These are phyloP conservation scores for Rhodotorula sp. DNA, from an alignment of 1,284 basidiomycete species.

Conservation along the genomic window DNA sequence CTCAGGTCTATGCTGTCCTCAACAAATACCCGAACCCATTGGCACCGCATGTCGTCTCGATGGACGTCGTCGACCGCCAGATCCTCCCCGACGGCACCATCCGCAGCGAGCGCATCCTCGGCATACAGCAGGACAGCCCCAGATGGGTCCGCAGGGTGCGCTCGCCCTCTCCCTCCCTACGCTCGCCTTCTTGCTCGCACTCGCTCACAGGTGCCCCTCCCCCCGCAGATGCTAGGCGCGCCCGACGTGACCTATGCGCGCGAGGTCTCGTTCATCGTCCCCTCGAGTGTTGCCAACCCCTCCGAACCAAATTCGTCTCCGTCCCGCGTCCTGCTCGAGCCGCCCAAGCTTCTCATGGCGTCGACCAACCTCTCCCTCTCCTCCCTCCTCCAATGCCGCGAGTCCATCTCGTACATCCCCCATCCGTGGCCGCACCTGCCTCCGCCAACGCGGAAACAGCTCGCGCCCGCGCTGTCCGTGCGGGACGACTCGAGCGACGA, in stretches of 20 bases:
- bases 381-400: constrained; percentile 40
- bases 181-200: background rate
- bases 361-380: constrained; percentile 41
- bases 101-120: constrained; percentile 40
- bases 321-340: constrained; percentile 27
- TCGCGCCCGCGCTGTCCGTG: constrained; percentile 25
- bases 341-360: constrained; percentile 44
- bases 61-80: constrained; percentile 35
- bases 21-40: constrained; percentile 96
- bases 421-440: constrained; percentile 40
- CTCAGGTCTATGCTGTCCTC: constrained; percentile 89
- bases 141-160: constrained; percentile 40
- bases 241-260: constrained; percentile 40
- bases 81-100: constrained; percentile 40
- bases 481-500: background rate
- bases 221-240: constrained; percentile 34
- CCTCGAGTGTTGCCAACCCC: constrained; percentile 27
- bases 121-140: constrained; percentile 40
- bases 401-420: constrained; percentile 40
- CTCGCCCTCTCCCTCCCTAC: background rate
- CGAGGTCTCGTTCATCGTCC: constrained; percentile 43
- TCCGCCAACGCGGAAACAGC: constrained; percentile 23
- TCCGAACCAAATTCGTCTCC: background rate
- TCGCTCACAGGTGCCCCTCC: background rate
- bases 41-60: constrained; percentile 77